A percentile compares a stretch with the other conserved stretches of the same genome.
phyloP scores from a whole-genome alignment of 176 grass and related monocot genomes.

The Oropetium thomaeum region DNA sequence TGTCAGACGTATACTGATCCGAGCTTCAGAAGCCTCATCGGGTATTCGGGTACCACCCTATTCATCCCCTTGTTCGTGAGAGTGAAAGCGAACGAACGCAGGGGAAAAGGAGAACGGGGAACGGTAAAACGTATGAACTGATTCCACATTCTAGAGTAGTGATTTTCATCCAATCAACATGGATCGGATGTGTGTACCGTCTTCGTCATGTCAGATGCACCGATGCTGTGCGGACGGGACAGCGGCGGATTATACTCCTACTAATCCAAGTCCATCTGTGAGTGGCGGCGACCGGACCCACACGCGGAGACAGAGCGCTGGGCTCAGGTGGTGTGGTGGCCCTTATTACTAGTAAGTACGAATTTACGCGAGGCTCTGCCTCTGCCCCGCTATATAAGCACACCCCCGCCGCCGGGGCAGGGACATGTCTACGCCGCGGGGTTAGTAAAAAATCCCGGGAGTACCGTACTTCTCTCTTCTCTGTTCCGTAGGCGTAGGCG shows the following conservation, averaged over 20 bases:
- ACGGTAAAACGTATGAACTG: too few species aligned
- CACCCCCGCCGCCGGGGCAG: conserved; percentile 3
- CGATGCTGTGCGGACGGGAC: too few species aligned
- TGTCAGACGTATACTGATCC: background rate
- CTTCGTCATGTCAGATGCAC: too few species aligned
- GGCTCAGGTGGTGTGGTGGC: background rate
- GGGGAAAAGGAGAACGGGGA: background rate
- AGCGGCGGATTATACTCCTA: too few species aligned
- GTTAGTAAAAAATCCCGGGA: background rate
- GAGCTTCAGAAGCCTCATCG: background rate
- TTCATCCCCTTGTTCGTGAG: background rate
- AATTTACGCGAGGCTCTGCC: background rate
- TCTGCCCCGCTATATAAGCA: background rate
- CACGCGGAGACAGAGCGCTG: background rate
- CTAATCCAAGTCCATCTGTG: background rate
- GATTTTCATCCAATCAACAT: too few species aligned
- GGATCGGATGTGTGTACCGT: too few species aligned
- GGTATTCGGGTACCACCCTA: too few species aligned
- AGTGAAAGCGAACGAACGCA: too few species aligned
- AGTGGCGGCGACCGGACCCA: background rate
- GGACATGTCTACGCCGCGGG: background rate
- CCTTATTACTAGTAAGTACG: too few species aligned
- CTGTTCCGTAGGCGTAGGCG: background rate
- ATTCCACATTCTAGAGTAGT: too few species aligned
- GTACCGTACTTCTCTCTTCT: background rate